A percentile compares a stretch with the other conserved stretches of the same genome.
These are phyloP conservation scores for Apiospora arundinis DNA, from an alignment of 2,329 filamentous ascomycete species.

Conservation along the genomic window DNA sequence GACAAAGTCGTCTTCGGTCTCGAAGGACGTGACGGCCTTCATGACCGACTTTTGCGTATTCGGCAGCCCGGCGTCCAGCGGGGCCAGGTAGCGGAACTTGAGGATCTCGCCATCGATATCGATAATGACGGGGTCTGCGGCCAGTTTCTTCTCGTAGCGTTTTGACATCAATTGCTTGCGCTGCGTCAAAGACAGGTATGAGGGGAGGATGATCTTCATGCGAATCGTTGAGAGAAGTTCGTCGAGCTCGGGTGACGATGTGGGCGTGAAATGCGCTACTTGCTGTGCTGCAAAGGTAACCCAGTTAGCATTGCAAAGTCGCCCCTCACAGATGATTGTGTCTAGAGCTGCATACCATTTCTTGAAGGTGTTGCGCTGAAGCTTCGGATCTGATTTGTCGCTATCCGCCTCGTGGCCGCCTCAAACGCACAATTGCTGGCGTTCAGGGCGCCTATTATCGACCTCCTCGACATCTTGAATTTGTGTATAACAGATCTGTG, in stretches of 20 bases:
- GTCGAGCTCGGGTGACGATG: constrained; percentile 61
- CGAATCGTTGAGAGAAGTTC: constrained; percentile 58
- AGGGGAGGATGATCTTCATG: constrained; percentile 65
- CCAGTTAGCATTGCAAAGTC: not conserved
- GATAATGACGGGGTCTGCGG: constrained; percentile 61
- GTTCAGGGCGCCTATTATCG: constrained; percentile 34
- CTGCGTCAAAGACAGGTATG: constrained; percentile 60
- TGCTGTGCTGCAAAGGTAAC: constrained; percentile 34
- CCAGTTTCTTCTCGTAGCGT: constrained; percentile 54
- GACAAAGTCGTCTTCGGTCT: constrained; percentile 55
- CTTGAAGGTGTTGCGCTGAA: constrained; percentile 37
- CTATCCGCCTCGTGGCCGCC: constrained; percentile 33
- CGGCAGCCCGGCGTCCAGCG: constrained; percentile 47
- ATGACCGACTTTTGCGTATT: constrained; percentile 47
- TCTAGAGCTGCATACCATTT: constrained; percentile 32
- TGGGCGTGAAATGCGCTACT: constrained; percentile 55
- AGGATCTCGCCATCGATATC: constrained; percentile 63
- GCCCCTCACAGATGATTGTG: not conserved
- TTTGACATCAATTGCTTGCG: constrained; percentile 58
- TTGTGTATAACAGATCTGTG: not conserved
- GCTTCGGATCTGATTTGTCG: constrained; percentile 27
- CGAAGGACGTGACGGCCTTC: constrained; percentile 52
- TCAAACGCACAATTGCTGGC: constrained; percentile 35
- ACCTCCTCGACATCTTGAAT: constrained; percentile 36
- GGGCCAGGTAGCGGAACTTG: constrained; percentile 56